Conservation (phyloP, 73 alveolate species). For the Uronychia setigera region DNA sequence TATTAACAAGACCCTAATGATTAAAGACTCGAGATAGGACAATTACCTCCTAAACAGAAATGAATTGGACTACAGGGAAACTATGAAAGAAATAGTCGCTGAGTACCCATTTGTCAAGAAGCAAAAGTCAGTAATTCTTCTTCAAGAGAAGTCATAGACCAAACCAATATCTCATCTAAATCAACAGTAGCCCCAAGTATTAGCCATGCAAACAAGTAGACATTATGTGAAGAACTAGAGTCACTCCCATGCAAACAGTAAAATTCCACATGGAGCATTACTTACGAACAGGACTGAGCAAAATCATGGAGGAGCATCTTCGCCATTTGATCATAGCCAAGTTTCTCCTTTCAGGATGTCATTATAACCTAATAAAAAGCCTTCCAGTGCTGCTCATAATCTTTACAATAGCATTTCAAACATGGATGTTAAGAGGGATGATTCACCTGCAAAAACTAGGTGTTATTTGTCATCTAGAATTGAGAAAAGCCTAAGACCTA, state of each 20-base stretch:
- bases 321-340: too few relatives aligned
- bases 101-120: constrained; percentile 29
- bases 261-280: too few relatives aligned
- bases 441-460: not conserved
- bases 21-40: not conserved
- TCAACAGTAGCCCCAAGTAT: too few relatives aligned
- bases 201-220: too few relatives aligned
- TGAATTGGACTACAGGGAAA: constrained; percentile 35
- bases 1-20: not conserved
- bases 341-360: too few relatives aligned
- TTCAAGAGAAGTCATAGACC: constrained; percentile 7
- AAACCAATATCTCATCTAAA: too few relatives aligned
- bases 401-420: not conserved
- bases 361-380: too few relatives aligned
- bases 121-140: constrained; percentile 12
- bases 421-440: not conserved
- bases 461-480: not conserved
- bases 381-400: not conserved
- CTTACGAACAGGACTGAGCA: too few relatives aligned
- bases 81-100: constrained; percentile 21
- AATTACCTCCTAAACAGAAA: constrained; percentile 18
- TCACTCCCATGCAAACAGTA: too few relatives aligned
- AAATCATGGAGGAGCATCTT: too few relatives aligned
- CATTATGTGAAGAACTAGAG: too few relatives aligned
- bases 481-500: not conserved